These are phyloP conservation scores for Cyclanthera cordifolia DNA, from an alignment of 306 rosid species.

Conservation along the genomic window DNA sequence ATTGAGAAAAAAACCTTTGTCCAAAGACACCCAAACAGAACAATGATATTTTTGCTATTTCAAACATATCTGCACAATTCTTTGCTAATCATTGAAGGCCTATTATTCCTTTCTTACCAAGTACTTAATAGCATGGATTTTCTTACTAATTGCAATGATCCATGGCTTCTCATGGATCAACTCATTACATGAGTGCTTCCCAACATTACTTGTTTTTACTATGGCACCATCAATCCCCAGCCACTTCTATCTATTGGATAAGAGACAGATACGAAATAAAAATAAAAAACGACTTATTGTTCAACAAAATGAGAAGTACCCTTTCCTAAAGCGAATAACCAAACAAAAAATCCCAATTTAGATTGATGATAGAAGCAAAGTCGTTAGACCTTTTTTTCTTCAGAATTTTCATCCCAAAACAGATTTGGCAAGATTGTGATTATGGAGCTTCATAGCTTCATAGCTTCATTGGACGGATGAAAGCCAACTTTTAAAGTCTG, in stretches of 20 bases:
- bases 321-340: not conserved
- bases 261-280: not conserved
- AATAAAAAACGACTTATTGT: not conserved
- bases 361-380: not conserved
- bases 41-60: not conserved
- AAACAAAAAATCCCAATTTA: not conserved
- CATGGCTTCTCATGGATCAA: not conserved
- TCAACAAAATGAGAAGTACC: not conserved
- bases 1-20: not conserved
- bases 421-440: not conserved
- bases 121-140: not conserved
- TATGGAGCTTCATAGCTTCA: not conserved
- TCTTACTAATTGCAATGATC: not conserved
- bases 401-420: not conserved
- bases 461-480: not conserved
- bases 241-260: not conserved
- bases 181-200: not conserved
- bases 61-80: not conserved
- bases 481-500: not conserved
- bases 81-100: not conserved
- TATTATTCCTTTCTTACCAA: not conserved
- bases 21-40: not conserved
- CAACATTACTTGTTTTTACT: not conserved
- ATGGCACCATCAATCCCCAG: not conserved
- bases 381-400: not conserved